Conservation (phyloP, 306 rosid species). For the Leucaena leucocephala region DNA sequence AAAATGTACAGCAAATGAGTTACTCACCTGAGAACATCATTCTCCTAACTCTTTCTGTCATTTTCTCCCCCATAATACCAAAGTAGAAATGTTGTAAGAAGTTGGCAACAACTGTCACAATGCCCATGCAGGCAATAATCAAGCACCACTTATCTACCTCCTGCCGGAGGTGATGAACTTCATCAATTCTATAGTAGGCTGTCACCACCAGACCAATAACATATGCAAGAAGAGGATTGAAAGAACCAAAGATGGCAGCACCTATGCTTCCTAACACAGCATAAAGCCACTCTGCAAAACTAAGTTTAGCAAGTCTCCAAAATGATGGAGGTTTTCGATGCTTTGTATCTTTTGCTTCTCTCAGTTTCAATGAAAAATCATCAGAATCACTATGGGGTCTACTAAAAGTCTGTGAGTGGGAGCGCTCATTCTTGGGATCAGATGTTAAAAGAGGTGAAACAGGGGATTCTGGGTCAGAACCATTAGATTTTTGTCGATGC, state of each 20-base stretch:
- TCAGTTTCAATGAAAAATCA: conserved; percentile 57
- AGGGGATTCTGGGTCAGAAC: conserved; percentile 98
- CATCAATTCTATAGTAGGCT: conserved; percentile 59
- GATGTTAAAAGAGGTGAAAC: conserved; percentile 93
- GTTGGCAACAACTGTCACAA: conserved; percentile 95
- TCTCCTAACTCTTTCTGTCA: conserved; percentile 99
- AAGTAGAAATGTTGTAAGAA: conserved; percentile 99
- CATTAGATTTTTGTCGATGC: conserved; percentile 71
- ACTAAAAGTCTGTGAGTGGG: conserved; percentile 98
- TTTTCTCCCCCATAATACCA: conserved; percentile 99
- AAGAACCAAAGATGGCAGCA: conserved; percentile 98
- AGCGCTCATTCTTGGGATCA: conserved; percentile 97
- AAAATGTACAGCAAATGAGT: conserved; percentile 23
- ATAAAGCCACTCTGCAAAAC: conserved; percentile 98
- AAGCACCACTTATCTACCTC: conserved; percentile 95
- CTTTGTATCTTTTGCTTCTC: conserved; percentile 51
- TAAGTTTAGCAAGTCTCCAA: conserved; percentile 97
- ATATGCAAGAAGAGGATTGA: conserved; percentile 98
- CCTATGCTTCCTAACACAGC: conserved; percentile 97
- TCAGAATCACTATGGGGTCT: conserved; percentile 87
- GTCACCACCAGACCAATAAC: conserved; percentile 89
- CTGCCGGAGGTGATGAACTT: conserved; percentile 41
- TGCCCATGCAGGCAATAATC: conserved; percentile 97
- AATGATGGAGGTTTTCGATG: conserved; percentile 76
- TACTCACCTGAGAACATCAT: conserved; percentile 97